Base-by-base conservation (phyloP, 2,329 filamentous ascomycete genomes). In the Dactylellina leptospora region DNA sequence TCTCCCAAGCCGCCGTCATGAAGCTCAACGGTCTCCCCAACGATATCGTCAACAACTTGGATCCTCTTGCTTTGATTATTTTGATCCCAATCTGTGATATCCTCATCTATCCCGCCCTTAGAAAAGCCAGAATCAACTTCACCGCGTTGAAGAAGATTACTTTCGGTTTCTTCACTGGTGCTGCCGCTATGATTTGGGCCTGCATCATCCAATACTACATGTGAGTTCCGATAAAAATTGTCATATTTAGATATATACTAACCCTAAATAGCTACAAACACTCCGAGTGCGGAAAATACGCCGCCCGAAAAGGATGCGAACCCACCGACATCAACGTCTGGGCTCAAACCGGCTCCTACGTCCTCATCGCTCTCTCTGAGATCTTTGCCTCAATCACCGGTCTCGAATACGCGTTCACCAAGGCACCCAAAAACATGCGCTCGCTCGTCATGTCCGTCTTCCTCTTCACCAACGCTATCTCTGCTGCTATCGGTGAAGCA, bases 371-470 rank as follows among this genome's bases (percentile, higher is more conserved):
- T 73, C 81, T 85, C 71, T 84, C 83, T 1, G 84, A 86, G 76
- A 85, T 85, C 76, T 83, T 86, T 74, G 82, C 83, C 1, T 84
- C 82, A 6, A 82, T 86, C 64, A 86, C 85, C 2, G 87, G 86
- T 1, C 86, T 89, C 74, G 89, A 92, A 78, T 91, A 90, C 74
- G 90, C 90, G 30, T 92, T 87, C 81, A 87, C 87, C 78, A 90
- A 91, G 80, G 88, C 89, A 0, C 90, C 90, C 18, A 86, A 85
- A 77, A 92, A 91, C 82, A 92, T 93, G 90, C 87, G 89, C 74
- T 89, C 87, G 0, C 83, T 92, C 10, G 88, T 92, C 10, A 83
- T 82, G 79, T 85, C 86, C 18, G 82, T 92, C 76, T 87, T 87
- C 77, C 83, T 91, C 38, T 88, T 90, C 81, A 91, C 86, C 84